Percentiles rank a stretch among this genome's conserved stretches.
Conservation (phyloP, 805 yeast genomes). For the Sporopachydermia quercuum region DNA sequence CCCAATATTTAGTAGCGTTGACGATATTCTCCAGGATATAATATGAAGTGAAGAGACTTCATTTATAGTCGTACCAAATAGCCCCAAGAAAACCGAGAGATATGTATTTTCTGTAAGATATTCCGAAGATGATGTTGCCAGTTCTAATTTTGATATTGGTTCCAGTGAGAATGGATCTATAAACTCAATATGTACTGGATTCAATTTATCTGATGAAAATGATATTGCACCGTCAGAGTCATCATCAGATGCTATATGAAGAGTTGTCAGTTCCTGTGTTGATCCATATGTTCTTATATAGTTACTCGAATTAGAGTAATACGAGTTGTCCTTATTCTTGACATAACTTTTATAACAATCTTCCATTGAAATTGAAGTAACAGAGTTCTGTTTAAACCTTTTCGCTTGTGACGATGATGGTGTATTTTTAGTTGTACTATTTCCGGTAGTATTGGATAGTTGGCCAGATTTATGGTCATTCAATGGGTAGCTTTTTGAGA, state of each 20-base stretch:
- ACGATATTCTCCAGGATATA: background rate
- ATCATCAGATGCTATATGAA: no score
- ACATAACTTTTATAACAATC: constrained; percentile 1
- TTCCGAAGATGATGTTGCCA: no score
- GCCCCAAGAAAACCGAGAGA: no score
- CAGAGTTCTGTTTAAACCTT: background rate
- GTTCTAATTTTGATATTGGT: no score
- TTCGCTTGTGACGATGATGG: background rate
- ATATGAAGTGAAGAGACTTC: background rate
- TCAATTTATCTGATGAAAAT: no score
- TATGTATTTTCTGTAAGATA: no score
- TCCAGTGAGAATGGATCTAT: no score
- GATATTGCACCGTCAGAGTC: no score
- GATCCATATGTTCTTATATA: background rate
- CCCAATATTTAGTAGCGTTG: background rate
- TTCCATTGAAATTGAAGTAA: background rate
- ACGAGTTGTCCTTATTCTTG: background rate
- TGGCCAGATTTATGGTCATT: background rate
- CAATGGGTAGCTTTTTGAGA: background rate
- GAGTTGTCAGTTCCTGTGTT: background rate
- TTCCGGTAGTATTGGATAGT: background rate
- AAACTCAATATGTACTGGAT: no score
- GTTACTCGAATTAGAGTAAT: background rate
- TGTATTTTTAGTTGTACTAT: background rate
- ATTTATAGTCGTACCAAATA: background rate